Percentiles rank a stretch among this genome's conserved stretches.
phyloP scores from a whole-genome alignment of 164 flowering plant genomes.

The Amborella trichopoda region DNA sequence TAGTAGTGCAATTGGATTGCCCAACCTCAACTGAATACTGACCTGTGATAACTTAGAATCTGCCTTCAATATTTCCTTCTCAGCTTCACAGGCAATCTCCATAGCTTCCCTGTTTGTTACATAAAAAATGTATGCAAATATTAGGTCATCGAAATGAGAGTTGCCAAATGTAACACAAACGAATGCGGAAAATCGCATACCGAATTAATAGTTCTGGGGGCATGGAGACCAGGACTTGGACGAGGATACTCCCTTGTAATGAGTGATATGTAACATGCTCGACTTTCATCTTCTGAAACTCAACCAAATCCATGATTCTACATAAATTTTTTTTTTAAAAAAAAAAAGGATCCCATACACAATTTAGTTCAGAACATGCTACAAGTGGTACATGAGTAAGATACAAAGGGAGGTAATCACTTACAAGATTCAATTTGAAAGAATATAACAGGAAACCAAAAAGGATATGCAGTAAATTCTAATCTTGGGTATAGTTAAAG shows the following conservation, averaged over 20 bases:
- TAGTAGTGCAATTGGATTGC: constrained; percentile 25
- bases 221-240: constrained; percentile 74
- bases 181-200: constrained; percentile 34
- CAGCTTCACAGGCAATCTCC: constrained; percentile 51
- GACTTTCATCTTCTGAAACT: constrained; percentile 50
- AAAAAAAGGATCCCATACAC: too few relatives aligned
- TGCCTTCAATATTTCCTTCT: constrained; percentile 40
- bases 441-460: too few relatives aligned
- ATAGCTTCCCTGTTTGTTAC: constrained; percentile 78
- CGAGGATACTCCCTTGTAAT: constrained; percentile 51
- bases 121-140: constrained; percentile 1
- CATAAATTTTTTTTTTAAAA: not conserved
- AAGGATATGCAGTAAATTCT: too few relatives aligned
- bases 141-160: too few relatives aligned
- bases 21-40: constrained; percentile 51
- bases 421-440: too few relatives aligned
- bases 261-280: constrained; percentile 53
- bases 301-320: not conserved
- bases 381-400: too few relatives aligned
- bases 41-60: constrained; percentile 28
- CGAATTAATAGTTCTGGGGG: constrained; percentile 37
- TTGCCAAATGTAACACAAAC: too few relatives aligned
- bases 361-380: too few relatives aligned
- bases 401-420: too few relatives aligned
- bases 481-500: too few relatives aligned